phyloP scores from a whole-genome alignment of 2,329 filamentous ascomycete genomes.

The Trichophyton mentagrophytes region DNA sequence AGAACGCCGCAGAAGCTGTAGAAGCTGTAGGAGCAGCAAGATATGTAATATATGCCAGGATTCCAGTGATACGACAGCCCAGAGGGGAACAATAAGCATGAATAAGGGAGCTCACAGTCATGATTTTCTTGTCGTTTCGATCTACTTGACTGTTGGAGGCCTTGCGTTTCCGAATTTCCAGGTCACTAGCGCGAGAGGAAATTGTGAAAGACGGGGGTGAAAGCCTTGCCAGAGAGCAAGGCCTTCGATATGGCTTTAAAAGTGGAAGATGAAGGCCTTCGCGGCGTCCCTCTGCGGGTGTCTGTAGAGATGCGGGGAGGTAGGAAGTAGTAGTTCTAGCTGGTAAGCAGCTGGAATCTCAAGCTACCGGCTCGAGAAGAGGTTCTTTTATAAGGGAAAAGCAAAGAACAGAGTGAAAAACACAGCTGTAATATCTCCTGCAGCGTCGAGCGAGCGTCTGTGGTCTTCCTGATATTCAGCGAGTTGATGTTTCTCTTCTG shows the following conservation, averaged over 20 bases:
- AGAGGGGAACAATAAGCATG: background rate
- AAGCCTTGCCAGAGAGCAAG: conserved; percentile 32
- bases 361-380: background rate
- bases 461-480: background rate
- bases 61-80: background rate
- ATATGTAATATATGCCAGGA: background rate
- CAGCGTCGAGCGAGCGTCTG: background rate
- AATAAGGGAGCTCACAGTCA: conserved; percentile 31
- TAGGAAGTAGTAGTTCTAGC: conserved; percentile 7
- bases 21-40: background rate
- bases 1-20: background rate
- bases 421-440: background rate
- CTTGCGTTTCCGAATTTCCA: conserved; percentile 14
- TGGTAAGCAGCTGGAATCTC: background rate
- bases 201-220: conserved; percentile 24
- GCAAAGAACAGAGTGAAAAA: background rate
- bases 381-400: background rate
- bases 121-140: conserved; percentile 41
- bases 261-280: background rate
- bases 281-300: background rate
- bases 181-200: conserved; percentile 20
- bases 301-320: conserved; percentile 14
- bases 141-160: conserved; percentile 22
- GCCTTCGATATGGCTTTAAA: conserved; percentile 22
- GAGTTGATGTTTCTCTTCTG: background rate